These are phyloP conservation scores for Fusarium sp. DNA, from an alignment of 2,329 filamentous ascomycete species.

Conservation along the genomic window DNA sequence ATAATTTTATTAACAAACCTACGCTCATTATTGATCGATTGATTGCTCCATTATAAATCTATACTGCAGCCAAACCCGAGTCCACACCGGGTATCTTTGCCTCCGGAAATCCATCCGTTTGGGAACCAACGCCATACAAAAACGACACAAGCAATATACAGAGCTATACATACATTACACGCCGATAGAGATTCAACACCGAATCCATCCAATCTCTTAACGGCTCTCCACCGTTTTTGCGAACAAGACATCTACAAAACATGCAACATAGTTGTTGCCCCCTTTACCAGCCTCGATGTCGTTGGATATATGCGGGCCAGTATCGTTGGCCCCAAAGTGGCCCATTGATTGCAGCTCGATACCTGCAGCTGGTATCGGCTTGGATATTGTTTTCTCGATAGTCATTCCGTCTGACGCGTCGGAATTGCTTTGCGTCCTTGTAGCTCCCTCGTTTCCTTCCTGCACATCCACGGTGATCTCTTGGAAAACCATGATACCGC, in stretches of 20 bases:
- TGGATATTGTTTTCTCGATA: conserved; percentile 23
- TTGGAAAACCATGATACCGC: conserved; percentile 74
- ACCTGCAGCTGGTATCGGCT: conserved; percentile 24
- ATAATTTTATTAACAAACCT: neutral
- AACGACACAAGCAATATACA: neutral
- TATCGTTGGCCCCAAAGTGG: conserved; percentile 45
- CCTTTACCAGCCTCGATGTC: conserved; percentile 33
- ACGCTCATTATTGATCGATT: neutral
- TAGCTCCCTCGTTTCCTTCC: conserved; percentile 30
- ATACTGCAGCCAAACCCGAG: neutral
- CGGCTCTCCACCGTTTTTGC: conserved; percentile 47
- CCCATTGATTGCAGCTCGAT: conserved; percentile 48
- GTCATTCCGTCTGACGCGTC: conserved; percentile 20
- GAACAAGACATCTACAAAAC: conserved; percentile 48
- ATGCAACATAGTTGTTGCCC: conserved; percentile 29
- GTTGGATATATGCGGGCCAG: conserved; percentile 31
- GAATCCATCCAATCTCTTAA: neutral
- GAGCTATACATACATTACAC: too few species aligned
- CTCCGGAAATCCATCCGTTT: neutral
- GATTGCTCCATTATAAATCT: neutral
- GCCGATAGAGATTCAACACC: too few species aligned
- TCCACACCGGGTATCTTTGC: conserved; percentile 13
- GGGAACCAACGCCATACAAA: conserved; percentile 20
- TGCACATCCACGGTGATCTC: conserved; percentile 70
- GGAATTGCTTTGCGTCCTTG: conserved; percentile 17